Percentiles rank a stretch among this genome's conserved stretches.
Evolutionary conservation across 805 yeast species (phyloP).

Genomic region (Peterozyma toletana): DNA sequence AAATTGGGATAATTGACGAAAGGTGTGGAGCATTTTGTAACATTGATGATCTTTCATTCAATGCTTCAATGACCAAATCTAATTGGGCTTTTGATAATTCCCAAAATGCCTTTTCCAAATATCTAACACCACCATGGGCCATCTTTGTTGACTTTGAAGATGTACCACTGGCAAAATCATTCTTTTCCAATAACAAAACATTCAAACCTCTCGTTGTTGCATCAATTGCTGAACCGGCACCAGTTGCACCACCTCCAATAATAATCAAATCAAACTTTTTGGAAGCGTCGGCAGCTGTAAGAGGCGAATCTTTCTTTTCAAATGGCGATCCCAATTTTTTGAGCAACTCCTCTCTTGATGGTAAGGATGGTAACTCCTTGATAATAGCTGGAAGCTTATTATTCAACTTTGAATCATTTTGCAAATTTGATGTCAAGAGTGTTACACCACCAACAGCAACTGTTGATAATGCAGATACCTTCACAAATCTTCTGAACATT

Average conservation of each 20-base stretch:
- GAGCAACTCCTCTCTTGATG: constrained; percentile 47
- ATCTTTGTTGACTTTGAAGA: constrained; percentile 91
- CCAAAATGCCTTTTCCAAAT: constrained; percentile 90
- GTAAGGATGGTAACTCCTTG: constrained; percentile 41
- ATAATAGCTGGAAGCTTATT: constrained; percentile 30
- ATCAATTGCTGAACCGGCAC: constrained; percentile 89
- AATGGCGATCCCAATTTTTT: constrained; percentile 29
- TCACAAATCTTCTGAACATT: constrained; percentile 2
- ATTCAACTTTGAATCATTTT: constrained; percentile 2
- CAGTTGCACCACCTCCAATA: constrained; percentile 96
- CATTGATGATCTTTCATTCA: constrained; percentile 81
- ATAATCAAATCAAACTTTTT: constrained; percentile 71
- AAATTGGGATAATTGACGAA: constrained; percentile 77
- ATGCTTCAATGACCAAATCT: constrained; percentile 82
- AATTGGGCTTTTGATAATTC: constrained; percentile 86
- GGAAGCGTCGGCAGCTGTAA: constrained; percentile 23
- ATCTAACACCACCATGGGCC: constrained; percentile 97
- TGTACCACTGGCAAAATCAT: constrained; percentile 89
- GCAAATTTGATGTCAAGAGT: neutral
- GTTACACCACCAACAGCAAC: constrained; percentile 4
- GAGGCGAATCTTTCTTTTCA: constrained; percentile 2
- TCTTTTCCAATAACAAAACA: constrained; percentile 79
- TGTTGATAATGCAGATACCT: constrained; percentile 1
- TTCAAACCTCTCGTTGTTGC: constrained; percentile 87
- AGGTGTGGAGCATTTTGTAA: constrained; percentile 89